A percentile compares a stretch with the other conserved stretches of the same genome.
Conservation (phyloP, 257 asterid species). For the Solanum rostratum region DNA sequence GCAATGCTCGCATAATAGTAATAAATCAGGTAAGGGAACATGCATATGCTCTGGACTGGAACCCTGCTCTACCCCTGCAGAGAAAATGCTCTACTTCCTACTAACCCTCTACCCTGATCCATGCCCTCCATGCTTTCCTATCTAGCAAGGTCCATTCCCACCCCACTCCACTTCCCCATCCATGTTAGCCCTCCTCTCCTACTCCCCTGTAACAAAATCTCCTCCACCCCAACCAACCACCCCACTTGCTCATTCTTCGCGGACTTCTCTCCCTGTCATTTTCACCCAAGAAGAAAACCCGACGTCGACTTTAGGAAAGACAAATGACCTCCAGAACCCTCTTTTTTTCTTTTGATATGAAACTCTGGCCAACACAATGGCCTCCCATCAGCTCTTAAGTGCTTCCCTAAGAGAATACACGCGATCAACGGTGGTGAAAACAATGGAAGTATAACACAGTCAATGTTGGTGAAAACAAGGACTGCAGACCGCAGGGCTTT, state of each 20-base stretch:
- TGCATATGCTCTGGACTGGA: neutral
- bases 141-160: neutral
- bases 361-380: neutral
- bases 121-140: neutral
- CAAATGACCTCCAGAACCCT: neutral
- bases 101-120: neutral
- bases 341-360: neutral
- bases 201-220: neutral
- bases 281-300: neutral
- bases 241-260: neutral
- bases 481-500: neutral
- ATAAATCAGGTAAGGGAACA: neutral
- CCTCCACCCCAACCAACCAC: neutral
- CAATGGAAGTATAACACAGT: neutral
- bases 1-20: neutral
- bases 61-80: neutral
- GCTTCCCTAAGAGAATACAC: neutral
- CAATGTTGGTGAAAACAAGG: neutral
- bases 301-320: neutral
- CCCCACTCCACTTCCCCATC: neutral
- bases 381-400: neutral
- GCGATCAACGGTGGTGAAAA: neutral
- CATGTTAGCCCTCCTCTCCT: neutral
- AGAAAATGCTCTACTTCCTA: neutral
- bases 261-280: neutral